These are phyloP conservation scores for Filobasidium uniguttulatum DNA, from an alignment of 1,284 basidiomycete genomes.

Conservation along the genomic window DNA sequence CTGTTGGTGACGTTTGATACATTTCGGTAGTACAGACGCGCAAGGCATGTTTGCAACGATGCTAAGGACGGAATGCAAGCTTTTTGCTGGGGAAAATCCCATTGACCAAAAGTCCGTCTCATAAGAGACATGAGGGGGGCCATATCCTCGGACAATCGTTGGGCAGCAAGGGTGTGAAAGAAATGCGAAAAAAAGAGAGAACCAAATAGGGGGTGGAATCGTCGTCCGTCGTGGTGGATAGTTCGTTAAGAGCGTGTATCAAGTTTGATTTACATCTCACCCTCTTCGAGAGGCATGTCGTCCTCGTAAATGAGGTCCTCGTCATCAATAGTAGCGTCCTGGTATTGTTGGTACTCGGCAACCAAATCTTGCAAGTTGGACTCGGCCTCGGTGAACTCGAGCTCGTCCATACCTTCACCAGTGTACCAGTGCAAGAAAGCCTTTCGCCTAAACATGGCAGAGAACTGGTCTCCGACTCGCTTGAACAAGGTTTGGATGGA, in stretches of 20 bases:
- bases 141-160: constrained; percentile 2
- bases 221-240: not conserved
- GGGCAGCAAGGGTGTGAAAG: constrained; percentile 5
- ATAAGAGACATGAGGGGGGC: constrained; percentile 3
- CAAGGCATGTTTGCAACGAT: too few species aligned
- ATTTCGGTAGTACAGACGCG: too few species aligned
- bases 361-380: constrained; percentile 32
- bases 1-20: too few species aligned
- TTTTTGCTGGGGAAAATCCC: too few species aligned
- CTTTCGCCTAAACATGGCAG: constrained; percentile 96
- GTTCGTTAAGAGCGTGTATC: not conserved
- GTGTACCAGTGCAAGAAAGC: constrained; percentile 99
- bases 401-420: constrained; percentile 98
- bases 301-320: constrained; percentile 12
- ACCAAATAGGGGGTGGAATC: not conserved
- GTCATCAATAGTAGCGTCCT: constrained; percentile 11
- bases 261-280: not conserved
- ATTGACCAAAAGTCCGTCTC: not conserved
- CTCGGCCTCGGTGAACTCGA: constrained; percentile 68
- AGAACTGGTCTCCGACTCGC: constrained; percentile 93
- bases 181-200: not conserved
- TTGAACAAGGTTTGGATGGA: constrained; percentile 96
- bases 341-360: constrained; percentile 28
- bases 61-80: too few species aligned
- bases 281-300: constrained; percentile 4